A percentile compares a stretch with the other conserved stretches of the same genome.
These are phyloP conservation scores for Neurospora sp. DNA, from an alignment of 495 filamentous ascomycete genomes.

Conservation along the genomic window DNA sequence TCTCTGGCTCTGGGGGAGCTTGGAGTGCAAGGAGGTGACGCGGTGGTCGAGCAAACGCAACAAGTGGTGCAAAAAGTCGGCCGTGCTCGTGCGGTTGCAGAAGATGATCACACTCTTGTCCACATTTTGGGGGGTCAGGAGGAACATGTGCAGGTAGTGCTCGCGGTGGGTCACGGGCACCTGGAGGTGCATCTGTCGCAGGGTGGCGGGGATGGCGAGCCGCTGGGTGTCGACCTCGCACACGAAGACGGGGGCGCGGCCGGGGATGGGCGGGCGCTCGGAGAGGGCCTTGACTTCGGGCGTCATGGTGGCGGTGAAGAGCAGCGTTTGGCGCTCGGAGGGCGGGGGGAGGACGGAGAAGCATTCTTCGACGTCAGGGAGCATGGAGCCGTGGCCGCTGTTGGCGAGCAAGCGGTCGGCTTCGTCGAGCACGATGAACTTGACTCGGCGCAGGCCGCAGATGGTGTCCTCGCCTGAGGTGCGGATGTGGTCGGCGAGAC, in stretches of 20 bases:
- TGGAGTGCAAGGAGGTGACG: slow-evolving; percentile 82
- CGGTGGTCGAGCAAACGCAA: slow-evolving; percentile 78
- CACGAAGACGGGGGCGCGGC: slow-evolving; percentile 68
- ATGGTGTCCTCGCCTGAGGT: slow-evolving; percentile 86
- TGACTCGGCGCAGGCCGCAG: slow-evolving; percentile 61
- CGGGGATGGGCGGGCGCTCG: slow-evolving; percentile 52
- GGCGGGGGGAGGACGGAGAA: slow-evolving; percentile 64
- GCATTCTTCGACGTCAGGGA: slow-evolving; percentile 86
- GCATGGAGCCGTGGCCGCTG: slow-evolving; percentile 61
- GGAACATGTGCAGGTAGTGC: slow-evolving; percentile 83
- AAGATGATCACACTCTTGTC: slow-evolving; percentile 79
- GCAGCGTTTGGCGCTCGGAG: slow-evolving; percentile 68
- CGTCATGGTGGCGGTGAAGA: slow-evolving; percentile 96
- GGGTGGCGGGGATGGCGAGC: slow-evolving; percentile 64
- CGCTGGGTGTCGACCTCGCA: slow-evolving; percentile 75
- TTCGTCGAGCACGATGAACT: slow-evolving; percentile 90
- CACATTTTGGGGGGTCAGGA: slow-evolving; percentile 67
- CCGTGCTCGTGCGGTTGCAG: slow-evolving; percentile 83
- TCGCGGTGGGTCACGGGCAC: slow-evolving; percentile 84
- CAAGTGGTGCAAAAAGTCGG: slow-evolving; percentile 76
- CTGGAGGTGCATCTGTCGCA: slow-evolving; percentile 77
- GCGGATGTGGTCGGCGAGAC: slow-evolving; percentile 86
- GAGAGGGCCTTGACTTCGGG: slow-evolving; percentile 83
- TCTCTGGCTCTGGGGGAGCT: slow-evolving; percentile 70
- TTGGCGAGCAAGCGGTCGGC: slow-evolving; percentile 79